phyloP scores from a whole-genome alignment of 345 rosid species.

The Acer saccharum region DNA sequence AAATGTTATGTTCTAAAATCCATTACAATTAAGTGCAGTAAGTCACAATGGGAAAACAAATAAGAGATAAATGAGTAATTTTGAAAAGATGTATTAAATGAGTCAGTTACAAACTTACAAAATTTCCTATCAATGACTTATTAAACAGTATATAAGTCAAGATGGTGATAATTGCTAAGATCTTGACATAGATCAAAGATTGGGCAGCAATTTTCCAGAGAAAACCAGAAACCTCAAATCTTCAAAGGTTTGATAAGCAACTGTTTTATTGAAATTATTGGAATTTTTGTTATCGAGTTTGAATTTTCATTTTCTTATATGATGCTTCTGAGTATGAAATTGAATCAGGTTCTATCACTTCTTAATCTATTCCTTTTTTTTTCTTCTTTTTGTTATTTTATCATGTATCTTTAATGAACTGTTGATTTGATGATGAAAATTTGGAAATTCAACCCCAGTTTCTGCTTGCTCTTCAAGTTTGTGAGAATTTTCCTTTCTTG shows the following conservation, averaged over 20 bases:
- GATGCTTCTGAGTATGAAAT: neutral
- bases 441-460: too few species aligned
- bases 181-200: neutral
- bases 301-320: neutral
- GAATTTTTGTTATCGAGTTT: neutral
- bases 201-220: neutral
- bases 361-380: neutral
- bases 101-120: slow-evolving; percentile 2
- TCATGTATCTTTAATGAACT: neutral
- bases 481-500: too few species aligned
- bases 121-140: neutral
- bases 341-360: neutral
- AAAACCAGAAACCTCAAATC: neutral
- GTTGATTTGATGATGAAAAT: neutral
- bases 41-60: neutral
- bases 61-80: neutral
- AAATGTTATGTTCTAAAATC: neutral
- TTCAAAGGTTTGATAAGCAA: slow-evolving; percentile 1
- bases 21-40: neutral
- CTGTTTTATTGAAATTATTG: neutral
- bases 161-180: neutral
- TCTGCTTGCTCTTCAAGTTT: too few species aligned
- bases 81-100: neutral
- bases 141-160: neutral
- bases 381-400: neutral